Percentiles rank a stretch among this genome's conserved stretches.
Conservation (phyloP, 345 rosid genomes). For the Eucalyptus sp. region DNA sequence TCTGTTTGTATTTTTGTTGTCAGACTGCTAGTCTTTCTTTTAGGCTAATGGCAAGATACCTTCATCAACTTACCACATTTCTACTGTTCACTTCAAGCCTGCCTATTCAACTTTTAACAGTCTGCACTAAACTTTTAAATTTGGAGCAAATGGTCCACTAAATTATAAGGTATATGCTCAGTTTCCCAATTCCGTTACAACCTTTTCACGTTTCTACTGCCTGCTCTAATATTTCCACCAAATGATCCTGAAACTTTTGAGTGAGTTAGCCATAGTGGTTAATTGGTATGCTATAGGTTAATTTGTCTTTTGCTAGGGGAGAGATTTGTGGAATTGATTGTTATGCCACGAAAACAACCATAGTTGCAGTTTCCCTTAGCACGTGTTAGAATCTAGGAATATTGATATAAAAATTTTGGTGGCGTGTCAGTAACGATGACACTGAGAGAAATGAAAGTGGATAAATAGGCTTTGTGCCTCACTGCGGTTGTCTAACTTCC, state of each 20-base stretch:
- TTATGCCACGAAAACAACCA: not conserved
- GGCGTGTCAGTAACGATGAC: not conserved
- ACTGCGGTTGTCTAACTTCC: fast-evolving
- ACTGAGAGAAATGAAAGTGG: not conserved
- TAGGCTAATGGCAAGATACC: not conserved
- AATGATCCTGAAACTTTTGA: not conserved
- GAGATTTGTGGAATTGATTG: not conserved
- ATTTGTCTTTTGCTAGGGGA: not conserved
- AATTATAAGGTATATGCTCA: not conserved
- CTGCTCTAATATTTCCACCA: not conserved
- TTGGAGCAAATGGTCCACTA: not conserved
- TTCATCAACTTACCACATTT: not conserved
- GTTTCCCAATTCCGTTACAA: not conserved
- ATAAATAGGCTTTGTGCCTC: not conserved
- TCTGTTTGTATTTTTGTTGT: not conserved
- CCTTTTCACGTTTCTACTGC: not conserved
- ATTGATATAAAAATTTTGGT: not conserved
- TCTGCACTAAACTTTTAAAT: not conserved
- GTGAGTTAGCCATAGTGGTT: not conserved
- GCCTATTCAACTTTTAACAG: not conserved
- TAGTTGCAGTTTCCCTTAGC: not conserved
- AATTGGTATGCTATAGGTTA: not conserved
- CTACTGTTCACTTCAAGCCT: not conserved
- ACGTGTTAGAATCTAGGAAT: not conserved
- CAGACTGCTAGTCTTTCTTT: not conserved